Evolutionary conservation across 352 stramenopile genomes (phyloP).

Genomic region (Globisporangium lucens): DNA sequence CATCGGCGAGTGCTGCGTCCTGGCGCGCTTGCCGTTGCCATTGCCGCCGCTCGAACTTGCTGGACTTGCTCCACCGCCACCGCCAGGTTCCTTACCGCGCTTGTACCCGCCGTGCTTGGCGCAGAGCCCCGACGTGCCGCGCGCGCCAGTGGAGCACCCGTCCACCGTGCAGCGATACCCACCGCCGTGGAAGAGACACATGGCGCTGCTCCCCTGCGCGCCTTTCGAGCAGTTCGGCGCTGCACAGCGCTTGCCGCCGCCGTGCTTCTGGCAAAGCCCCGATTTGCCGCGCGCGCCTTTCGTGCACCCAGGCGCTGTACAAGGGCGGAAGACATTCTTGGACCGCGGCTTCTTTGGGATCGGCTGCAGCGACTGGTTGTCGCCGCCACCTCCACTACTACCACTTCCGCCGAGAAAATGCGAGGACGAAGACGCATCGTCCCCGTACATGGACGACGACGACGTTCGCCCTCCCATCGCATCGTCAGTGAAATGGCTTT

Average conservation of each 20-base stretch:
- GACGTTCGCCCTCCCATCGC: not conserved
- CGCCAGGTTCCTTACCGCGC: constrained; percentile 27
- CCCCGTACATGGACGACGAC: constrained; percentile 7
- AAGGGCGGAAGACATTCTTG: constrained; percentile 75
- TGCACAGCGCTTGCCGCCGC: constrained; percentile 76
- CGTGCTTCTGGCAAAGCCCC: constrained; percentile 83
- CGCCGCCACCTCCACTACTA: not conserved
- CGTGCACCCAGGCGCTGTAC: constrained; percentile 52
- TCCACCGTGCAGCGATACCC: constrained; percentile 78
- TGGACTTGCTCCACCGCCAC: not conserved
- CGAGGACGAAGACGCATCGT: not conserved
- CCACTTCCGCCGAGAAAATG: not conserved
- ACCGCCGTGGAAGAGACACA: constrained; percentile 81
- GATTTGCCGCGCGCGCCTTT: constrained; percentile 81
- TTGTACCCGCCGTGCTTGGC: constrained; percentile 84
- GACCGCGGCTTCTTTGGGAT: constrained; percentile 59
- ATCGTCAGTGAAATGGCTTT: not conserved
- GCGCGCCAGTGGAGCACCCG: constrained; percentile 70
- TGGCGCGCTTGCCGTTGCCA: constrained; percentile 18
- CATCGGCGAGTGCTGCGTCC: constrained; percentile 18
- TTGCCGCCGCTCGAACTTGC: not conserved
- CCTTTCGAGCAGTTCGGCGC: constrained; percentile 67
- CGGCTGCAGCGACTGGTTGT: constrained; percentile 26
- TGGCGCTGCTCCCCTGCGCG: constrained; percentile 71
- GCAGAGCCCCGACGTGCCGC: constrained; percentile 70